phyloP scores from a whole-genome alignment of 1,139 yeast species.

The Taphrina deformans region DNA sequence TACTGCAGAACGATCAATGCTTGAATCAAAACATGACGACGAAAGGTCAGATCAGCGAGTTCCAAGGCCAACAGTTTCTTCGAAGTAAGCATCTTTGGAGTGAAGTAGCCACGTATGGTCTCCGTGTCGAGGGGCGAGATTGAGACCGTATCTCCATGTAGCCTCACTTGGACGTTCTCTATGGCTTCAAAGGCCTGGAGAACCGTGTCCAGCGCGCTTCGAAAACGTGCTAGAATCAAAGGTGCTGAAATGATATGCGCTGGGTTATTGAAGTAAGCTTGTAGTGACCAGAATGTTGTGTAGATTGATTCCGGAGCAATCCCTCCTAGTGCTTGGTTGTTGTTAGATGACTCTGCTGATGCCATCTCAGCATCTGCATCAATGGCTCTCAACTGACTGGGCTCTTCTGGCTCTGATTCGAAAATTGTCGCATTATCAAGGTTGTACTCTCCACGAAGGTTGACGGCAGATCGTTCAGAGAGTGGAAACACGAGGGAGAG shows the following conservation, averaged over 20 bases:
- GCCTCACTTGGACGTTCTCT: neutral
- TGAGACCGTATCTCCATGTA: neutral
- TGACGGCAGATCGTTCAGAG: conserved; percentile 48
- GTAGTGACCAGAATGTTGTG: conserved; percentile 39
- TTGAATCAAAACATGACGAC: conserved; percentile 45
- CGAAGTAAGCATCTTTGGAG: conserved; percentile 34
- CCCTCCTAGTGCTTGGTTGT: conserved; percentile 19
- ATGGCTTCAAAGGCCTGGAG: conserved; percentile 17
- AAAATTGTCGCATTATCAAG: conserved; percentile 45
- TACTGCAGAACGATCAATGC: conserved; percentile 44
- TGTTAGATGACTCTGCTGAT: conserved; percentile 36
- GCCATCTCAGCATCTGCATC: conserved; percentile 10
- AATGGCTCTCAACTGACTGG: neutral
- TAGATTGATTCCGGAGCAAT: conserved; percentile 31
- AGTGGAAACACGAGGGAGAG: conserved; percentile 48
- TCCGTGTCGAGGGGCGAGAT: neutral
- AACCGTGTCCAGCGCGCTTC: conserved; percentile 28
- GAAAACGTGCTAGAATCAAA: conserved; percentile 7
- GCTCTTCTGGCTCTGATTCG: conserved; percentile 38
- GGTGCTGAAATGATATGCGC: conserved; percentile 17
- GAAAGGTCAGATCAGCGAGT: conserved; percentile 45
- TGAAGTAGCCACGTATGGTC: conserved; percentile 27
- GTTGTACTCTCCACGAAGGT: conserved; percentile 47
- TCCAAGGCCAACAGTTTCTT: conserved; percentile 17
- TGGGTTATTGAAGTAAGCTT: conserved; percentile 38